phyloP scores from a whole-genome alignment of 257 asterid genomes.

The Buddleja alternifolia region DNA sequence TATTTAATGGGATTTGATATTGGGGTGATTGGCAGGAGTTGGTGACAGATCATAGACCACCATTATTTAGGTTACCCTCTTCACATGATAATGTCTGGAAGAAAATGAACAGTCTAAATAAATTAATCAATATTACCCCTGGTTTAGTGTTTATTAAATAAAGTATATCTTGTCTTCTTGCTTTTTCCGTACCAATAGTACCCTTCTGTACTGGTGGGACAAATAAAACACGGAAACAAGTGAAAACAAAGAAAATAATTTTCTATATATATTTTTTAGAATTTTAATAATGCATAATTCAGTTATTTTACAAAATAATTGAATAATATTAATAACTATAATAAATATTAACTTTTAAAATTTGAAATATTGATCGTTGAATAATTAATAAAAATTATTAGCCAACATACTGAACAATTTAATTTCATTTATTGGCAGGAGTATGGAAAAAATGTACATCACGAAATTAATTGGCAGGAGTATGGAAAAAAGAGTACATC shows the following conservation, averaged over 20 bases:
- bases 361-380: no score
- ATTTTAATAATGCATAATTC: no score
- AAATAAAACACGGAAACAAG: constrained; percentile 18
- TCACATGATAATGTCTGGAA: constrained; percentile 59
- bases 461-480: no score
- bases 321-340: no score
- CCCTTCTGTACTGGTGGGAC: constrained; percentile 32
- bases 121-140: constrained; percentile 19
- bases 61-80: constrained; percentile 35
- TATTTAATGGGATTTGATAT: background rate
- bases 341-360: no score
- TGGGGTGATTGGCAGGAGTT: constrained; percentile 26
- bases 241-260: background rate
- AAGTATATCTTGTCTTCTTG: constrained; percentile 32
- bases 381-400: no score
- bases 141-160: background rate
- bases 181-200: constrained; percentile 44
- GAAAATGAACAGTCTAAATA: constrained; percentile 31
- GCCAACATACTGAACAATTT: no score
- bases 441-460: no score
- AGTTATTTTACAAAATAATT: no score
- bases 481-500: no score
- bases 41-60: constrained; percentile 42
- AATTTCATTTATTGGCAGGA: no score
- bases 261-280: no score